Evolutionary conservation across 148 eudicot species (phyloP).

Genomic region (Dianthus caryophyllus): DNA sequence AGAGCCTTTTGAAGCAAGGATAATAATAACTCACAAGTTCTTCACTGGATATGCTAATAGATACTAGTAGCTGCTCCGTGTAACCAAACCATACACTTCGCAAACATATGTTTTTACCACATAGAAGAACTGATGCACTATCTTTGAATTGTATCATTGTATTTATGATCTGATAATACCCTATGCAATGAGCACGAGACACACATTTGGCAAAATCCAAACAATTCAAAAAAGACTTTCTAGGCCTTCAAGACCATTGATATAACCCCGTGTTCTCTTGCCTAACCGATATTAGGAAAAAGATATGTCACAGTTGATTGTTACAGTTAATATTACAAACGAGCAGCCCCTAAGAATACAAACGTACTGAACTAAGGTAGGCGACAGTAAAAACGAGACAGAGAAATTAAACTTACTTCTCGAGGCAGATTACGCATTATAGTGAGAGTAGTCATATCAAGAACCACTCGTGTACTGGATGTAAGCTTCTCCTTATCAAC

Average conservation of each 20-base stretch:
- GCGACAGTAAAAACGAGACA: background rate
- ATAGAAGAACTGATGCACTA: background rate
- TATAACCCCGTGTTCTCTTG: background rate
- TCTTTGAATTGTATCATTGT: background rate
- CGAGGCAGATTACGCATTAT: conserved; percentile 98
- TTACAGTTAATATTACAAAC: background rate
- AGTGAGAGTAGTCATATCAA: conserved; percentile 96
- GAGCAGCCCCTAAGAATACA: background rate
- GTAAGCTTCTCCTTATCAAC: conserved; percentile 96
- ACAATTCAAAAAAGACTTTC: background rate
- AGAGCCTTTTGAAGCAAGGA: too few relatives aligned
- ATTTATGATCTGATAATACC: background rate
- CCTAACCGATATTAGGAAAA: background rate
- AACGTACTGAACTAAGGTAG: background rate
- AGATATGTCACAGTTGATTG: background rate
- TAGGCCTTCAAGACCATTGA: background rate
- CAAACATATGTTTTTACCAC: background rate
- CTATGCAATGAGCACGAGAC: background rate
- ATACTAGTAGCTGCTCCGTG: too few relatives aligned
- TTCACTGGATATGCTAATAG: too few relatives aligned
- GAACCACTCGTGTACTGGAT: conserved; percentile 91
- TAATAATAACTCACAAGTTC: too few relatives aligned
- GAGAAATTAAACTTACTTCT: conserved; percentile 45
- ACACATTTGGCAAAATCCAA: background rate
- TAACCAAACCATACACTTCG: background rate